Evolutionary conservation across 805 yeast species (phyloP), one percentile per base, ranked within the genome.

Genomic region (Suhomyces canberraensis): DNA sequence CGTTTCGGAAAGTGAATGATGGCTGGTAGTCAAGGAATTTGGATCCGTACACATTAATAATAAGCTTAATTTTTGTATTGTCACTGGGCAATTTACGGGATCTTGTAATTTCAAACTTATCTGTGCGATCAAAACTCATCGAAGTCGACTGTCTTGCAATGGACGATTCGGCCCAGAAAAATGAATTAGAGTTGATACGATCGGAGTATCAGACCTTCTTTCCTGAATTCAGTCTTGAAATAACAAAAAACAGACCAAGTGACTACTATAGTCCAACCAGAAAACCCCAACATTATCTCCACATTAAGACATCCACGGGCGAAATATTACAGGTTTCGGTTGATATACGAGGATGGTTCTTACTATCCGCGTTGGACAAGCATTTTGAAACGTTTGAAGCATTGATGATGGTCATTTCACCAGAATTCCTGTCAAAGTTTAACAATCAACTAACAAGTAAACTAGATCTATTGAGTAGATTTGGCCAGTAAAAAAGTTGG

Each of bases 301-400:
- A 26, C 8, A 26, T 26, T 11, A 8, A 6, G 24, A 53, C 57
- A 2, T 35, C 41, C 3, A 60, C 57, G 16, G 50, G 41, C 3
- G 16, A 27, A 1, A 20, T 6, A 0, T 27, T 48, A 11, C 42
- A 41, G 14, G 42, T 63, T 0, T 36, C 56, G 4, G 67, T 63
- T 4, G 51, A 43, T 15, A n/a, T 46, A 4, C 9, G 39, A 9
- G 69, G 69, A 6, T 63, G 69, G 69, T 51, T 39, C 35, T 29
- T 39, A 3, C 7, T 47, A 5, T 46, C 41, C 7, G 40, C 35
- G 8, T 16, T 21, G 14, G 17, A 9, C 11, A 15, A 14, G n/a
- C 20, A 30, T 20, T 36, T 35, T 17, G 65, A 61, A 35, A 60
- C 67, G 0, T 62, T 62, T 35, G 67, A 61, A 38, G 43, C 56